Evolutionary conservation across 805 yeast genomes (phyloP), one percentile per base, ranked within the genome.

Genomic region (Isabelozyma pseudorhagii): DNA sequence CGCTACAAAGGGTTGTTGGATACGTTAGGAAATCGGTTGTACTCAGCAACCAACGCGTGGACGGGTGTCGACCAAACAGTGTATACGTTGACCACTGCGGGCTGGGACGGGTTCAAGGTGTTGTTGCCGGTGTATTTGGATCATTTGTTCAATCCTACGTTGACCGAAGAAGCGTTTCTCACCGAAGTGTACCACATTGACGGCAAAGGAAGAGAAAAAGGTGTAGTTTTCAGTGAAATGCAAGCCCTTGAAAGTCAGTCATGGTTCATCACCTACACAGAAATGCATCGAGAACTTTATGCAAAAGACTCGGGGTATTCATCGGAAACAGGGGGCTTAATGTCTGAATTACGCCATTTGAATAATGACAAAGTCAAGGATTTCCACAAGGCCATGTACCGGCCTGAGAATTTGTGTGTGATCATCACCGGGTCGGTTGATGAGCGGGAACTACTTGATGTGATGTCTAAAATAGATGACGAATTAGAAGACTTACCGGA

Each of bases 141-240:
- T 63, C 98, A 94, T 63, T 68, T 94, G 21, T 66, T 91, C 43
- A 67, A 83, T 57, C 97, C 99, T 1, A 89, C 96, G 0, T 70
- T 94, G 46, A 86, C 96, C 1, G 96, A 91, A 61, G 89, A 84
- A 46, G 96, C 96, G 0, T 94, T 96, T 59, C 72, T 85, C 47
- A 94, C 99, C 1, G 99, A 94, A 64, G 98, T 94, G 8, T 89
- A 89, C 64, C 98, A 94, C 64, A 81, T 94, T 43, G 98, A 94
- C 64, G 97, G 96, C 1, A 78, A 82, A 8, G 96, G 88, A 31
- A 83, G 86, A 55, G 99, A 94, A 58, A 90, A 90, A 64, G 99
- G 99, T 58, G 99, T 94, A 29, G 98, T 94, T 3, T 94, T 87
- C 64, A 86, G 96, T 47, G 99, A 94, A 69, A 94, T 94, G 98